A percentile compares a stretch with the other conserved stretches of the same genome.
Evolutionary conservation across 768 basidiomycete species (phyloP).

Genomic region (Saitozyma sp.): DNA sequence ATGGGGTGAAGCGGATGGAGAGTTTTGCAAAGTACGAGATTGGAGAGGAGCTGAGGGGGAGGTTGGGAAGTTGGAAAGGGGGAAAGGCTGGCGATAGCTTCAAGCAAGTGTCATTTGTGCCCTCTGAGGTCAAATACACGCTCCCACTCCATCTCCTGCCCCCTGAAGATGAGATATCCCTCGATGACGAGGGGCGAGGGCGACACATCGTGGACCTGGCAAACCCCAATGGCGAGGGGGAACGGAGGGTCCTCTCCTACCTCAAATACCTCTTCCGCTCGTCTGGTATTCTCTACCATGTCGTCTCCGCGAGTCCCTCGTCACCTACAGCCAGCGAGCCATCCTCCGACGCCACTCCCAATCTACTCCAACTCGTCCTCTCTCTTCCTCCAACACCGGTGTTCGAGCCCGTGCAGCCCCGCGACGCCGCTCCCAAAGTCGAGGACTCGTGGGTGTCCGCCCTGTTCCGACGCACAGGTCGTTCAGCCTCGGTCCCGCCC

Average conservation of each 20-base stretch:
- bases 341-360: conserved; percentile 8
- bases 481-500: conserved; percentile 20
- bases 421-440: not conserved
- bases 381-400: conserved; percentile 1
- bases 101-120: conserved; percentile 54
- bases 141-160: conserved; percentile 37
- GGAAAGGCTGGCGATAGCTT: conserved; percentile 32
- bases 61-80: conserved; percentile 18
- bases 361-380: conserved; percentile 9
- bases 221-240: conserved; percentile 31
- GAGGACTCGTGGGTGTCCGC: conserved; percentile 8
- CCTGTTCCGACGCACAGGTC: conserved; percentile 7
- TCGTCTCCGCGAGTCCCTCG: conserved; percentile 6
- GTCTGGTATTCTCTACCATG: conserved; percentile 46
- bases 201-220: conserved; percentile 17
- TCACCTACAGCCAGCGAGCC: conserved; percentile 10
- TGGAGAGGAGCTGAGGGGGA: conserved; percentile 26
- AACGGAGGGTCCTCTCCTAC: conserved; percentile 39
- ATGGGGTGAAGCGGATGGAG: conserved; percentile 50
- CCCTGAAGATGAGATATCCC: not conserved
- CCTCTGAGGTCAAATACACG: conserved; percentile 48
- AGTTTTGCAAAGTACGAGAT: conserved; percentile 45
- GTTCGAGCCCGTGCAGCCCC: not conserved
- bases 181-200: not conserved
- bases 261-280: conserved; percentile 49